Conservation (phyloP, 1,139 yeast genomes). For the Pichia sp. region DNA sequence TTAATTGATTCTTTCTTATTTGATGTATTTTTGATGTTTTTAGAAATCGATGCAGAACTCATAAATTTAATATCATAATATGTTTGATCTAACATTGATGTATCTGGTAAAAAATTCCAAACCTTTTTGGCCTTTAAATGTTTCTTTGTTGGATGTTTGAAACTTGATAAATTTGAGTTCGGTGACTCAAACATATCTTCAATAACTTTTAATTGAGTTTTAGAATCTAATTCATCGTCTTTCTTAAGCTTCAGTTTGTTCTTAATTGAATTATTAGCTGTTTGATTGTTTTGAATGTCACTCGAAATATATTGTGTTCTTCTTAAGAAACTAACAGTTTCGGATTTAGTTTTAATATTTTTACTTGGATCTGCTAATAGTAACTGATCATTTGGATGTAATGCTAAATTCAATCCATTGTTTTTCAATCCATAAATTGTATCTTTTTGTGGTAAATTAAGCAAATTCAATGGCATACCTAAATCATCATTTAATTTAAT, state of each 20-base stretch:
- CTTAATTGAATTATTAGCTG: not conserved
- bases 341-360: constrained; percentile 40
- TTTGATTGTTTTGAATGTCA: constrained; percentile 13
- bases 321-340: constrained; percentile 76
- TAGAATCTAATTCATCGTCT: constrained; percentile 48
- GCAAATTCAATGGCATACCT: constrained; percentile 76
- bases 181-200: constrained; percentile 71
- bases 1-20: constrained; percentile 32
- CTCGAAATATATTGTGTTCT: constrained; percentile 85
- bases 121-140: constrained; percentile 66
- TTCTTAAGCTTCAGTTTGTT: constrained; percentile 15
- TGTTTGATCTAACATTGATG: constrained; percentile 76
- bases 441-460: constrained; percentile 56
- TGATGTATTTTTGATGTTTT: constrained; percentile 35
- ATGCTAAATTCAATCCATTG: constrained; percentile 24
- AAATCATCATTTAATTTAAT: constrained; percentile 65
- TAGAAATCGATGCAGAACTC: constrained; percentile 65
- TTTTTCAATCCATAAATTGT: constrained; percentile 34
- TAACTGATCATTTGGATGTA: constrained; percentile 73
- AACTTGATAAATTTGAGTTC: constrained; percentile 35
- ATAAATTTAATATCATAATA: constrained; percentile 66
- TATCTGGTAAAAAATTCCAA: constrained; percentile 84
- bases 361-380: constrained; percentile 67
- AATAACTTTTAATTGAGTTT: constrained; percentile 56
- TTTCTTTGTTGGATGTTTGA: constrained; percentile 75